These are phyloP conservation scores for Bidens hawaiensis DNA, from an alignment of 140 eudicot species.

Conservation along the genomic window DNA sequence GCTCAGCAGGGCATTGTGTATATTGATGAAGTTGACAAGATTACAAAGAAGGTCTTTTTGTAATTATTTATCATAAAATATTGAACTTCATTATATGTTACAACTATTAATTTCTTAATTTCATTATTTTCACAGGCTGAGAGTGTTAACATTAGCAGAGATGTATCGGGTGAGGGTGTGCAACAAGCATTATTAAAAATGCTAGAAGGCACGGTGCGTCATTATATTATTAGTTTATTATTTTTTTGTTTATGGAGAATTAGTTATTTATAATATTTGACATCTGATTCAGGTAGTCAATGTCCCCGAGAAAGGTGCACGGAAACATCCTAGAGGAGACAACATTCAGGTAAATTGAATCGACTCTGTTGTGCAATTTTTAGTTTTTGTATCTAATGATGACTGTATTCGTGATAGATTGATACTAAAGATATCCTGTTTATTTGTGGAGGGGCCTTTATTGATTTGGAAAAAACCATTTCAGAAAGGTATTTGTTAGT, in stretches of 20 bases:
- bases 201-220: slow-evolving; percentile 96
- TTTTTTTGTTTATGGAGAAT: too few relatives aligned
- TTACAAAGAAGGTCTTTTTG: slow-evolving; percentile 65
- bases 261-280: background rate
- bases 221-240: too few relatives aligned
- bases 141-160: slow-evolving; percentile 91
- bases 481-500: slow-evolving; percentile 68
- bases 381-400: background rate
- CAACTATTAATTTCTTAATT: background rate
- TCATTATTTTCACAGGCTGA: slow-evolving; percentile 57
- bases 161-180: slow-evolving; percentile 97
- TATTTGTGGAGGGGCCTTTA: slow-evolving; percentile 96
- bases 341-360: slow-evolving; percentile 70
- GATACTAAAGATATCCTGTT: slow-evolving; percentile 95
- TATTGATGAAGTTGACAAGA: slow-evolving; percentile 97
- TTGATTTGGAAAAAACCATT: slow-evolving; percentile 92
- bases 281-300: slow-evolving; percentile 63
- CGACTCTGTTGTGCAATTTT: background rate
- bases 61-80: background rate
- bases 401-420: slow-evolving; percentile 41
- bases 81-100: background rate
- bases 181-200: slow-evolving; percentile 94
- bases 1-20: slow-evolving; percentile 98
- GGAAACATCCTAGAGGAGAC: slow-evolving; percentile 98
- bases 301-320: slow-evolving; percentile 96